These are phyloP conservation scores for Neurospora sp. DNA, from an alignment of 495 filamentous ascomycete genomes.

Conservation along the genomic window DNA sequence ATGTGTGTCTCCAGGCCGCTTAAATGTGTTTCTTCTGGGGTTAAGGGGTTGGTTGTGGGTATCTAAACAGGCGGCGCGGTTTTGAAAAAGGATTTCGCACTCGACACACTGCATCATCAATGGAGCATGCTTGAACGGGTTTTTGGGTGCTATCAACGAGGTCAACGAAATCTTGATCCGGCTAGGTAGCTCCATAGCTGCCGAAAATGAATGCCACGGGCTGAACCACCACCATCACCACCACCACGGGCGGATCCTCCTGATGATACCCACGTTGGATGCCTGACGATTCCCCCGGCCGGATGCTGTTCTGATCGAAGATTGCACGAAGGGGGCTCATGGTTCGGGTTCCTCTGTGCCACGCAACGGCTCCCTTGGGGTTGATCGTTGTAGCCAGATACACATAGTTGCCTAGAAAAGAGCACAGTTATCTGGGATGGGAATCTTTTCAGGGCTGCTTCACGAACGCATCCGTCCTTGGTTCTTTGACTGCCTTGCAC, in stretches of 20 bases:
- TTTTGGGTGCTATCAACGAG: slow-evolving; percentile 26
- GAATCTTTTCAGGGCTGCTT: neutral
- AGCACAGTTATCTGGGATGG: neutral
- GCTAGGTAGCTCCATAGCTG: slow-evolving; percentile 26
- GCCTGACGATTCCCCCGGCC: neutral
- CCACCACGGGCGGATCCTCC: neutral
- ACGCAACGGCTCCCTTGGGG: neutral
- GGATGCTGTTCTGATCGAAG: neutral
- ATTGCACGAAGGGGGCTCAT: neutral
- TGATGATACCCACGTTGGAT: neutral
- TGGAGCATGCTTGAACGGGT: slow-evolving; percentile 26
- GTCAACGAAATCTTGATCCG: slow-evolving; percentile 25
- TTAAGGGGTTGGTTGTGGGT: slow-evolving; percentile 21
- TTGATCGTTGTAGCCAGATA: neutral
- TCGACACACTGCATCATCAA: slow-evolving; percentile 27
- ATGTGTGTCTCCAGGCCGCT: slow-evolving; percentile 9
- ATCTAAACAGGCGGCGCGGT: slow-evolving; percentile 25
- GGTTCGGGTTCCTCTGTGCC: neutral
- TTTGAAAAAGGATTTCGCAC: slow-evolving; percentile 24
- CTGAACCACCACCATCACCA: slow-evolving; percentile 13
- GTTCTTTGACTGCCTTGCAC: neutral
- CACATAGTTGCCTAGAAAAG: neutral
- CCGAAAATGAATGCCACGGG: slow-evolving; percentile 24
- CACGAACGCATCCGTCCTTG: neutral
- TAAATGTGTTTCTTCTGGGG: slow-evolving; percentile 15